These are phyloP conservation scores for Penicillium sp. DNA, from an alignment of 2,329 filamentous ascomycete genomes.

Conservation along the genomic window DNA sequence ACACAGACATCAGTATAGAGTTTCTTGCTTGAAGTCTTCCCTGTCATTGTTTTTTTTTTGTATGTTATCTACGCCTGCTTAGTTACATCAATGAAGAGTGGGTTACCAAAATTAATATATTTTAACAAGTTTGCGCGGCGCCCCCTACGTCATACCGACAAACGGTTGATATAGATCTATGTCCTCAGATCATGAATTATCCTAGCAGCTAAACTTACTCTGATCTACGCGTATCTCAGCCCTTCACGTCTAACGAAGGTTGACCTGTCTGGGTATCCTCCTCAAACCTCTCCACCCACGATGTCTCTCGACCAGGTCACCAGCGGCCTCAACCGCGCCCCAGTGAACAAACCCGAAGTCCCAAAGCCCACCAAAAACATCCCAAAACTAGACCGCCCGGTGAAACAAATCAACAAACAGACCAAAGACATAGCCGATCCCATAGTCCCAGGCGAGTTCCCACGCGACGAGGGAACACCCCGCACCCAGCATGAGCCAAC, in stretches of 20 bases:
- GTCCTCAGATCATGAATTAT: background rate
- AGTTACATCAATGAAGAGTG: background rate
- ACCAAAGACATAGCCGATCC: constrained; percentile 20
- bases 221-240: background rate
- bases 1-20: background rate
- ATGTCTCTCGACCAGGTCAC: constrained; percentile 31
- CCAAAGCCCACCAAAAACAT: constrained; percentile 13
- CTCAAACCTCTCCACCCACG: background rate
- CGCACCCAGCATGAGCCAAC: constrained; percentile 15
- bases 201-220: background rate
- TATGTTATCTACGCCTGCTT: constrained; percentile 3
- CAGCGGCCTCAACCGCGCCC: constrained; percentile 20
- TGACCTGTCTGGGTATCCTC: background rate
- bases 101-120: constrained; percentile 18
- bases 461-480: constrained; percentile 19
- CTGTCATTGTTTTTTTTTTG: background rate
- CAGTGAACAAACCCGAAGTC: constrained; percentile 18
- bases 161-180: constrained; percentile 14
- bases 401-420: constrained; percentile 15
- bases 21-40: background rate
- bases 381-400: constrained; percentile 12
- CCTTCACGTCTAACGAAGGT: background rate
- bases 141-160: constrained; percentile 24
- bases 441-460: constrained; percentile 28
- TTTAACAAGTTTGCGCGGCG: constrained; percentile 21